Evolutionary conservation across 306 rosid genomes (phyloP).

Genomic region (Leucaena leucocephala): DNA sequence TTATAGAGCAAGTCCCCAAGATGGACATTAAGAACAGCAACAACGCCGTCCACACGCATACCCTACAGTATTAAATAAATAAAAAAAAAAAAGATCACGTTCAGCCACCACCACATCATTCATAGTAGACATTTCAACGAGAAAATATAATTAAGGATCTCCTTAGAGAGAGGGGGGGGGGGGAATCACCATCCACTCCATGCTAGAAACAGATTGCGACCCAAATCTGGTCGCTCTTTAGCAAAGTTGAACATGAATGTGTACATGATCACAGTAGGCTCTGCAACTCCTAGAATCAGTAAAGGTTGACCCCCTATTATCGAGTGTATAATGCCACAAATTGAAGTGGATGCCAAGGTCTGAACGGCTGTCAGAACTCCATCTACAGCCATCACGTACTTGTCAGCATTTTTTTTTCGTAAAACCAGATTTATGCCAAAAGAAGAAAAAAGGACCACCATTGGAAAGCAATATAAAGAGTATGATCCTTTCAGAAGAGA

Average conservation of each 20-base stretch:
- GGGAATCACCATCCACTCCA: constrained; percentile 67
- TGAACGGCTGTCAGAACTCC: constrained; percentile 78
- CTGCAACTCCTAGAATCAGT: constrained; percentile 76
- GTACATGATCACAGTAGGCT: constrained; percentile 81
- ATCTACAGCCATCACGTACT: constrained; percentile 36
- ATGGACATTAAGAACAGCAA: constrained; percentile 78
- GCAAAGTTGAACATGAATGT: constrained; percentile 75
- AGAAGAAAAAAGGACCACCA: neutral
- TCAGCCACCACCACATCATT: constrained; percentile 8
- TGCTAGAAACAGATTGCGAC: constrained; percentile 65
- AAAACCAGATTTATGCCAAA: neutral
- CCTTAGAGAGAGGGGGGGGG: neutral
- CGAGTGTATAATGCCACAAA: constrained; percentile 74
- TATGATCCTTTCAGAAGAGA: neutral
- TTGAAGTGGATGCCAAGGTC: constrained; percentile 71
- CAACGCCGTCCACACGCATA: constrained; percentile 91
- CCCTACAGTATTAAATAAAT: constrained; percentile 56
- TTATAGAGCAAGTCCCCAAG: constrained; percentile 95
- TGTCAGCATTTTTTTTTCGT: neutral
- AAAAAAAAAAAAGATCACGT: neutral
- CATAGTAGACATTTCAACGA: neutral
- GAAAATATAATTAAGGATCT: neutral
- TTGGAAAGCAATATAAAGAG: constrained; percentile 3
- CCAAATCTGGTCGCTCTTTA: constrained; percentile 60
- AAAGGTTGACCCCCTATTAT: constrained; percentile 77